Base-by-base conservation (phyloP, 257 asterid genomes). In the Solanum chiquidenum region DNA sequence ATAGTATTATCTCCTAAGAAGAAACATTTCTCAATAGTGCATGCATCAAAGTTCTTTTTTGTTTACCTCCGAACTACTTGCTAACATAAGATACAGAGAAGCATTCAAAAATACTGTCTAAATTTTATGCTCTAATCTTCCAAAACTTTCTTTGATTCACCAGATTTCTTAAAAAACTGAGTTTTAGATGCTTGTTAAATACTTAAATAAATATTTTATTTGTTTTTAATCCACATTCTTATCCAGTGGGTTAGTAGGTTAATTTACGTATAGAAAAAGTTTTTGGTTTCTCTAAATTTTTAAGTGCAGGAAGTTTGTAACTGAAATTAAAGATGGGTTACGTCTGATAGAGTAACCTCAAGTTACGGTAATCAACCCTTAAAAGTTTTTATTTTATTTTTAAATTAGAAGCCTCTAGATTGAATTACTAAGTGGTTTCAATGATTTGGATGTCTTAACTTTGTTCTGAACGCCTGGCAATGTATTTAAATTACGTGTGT, bases 401-500 rank as follows among this genome's bases (percentile, higher is more conserved):
- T 16, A 49, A 49, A 31, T 11, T 82, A 82, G 44, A 52, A 38
- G 20, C 69, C 44, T 49, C 71, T 49, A 9, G 21, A 49, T 6
- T 49, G 86, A 82, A 82, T 31, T 40, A 86, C 20, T 8, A 38
- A 44, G 64, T 64, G 75, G 42, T 84, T 38, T 91, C 55, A 13
- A 33, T 33, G 79, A 75, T 83, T 86, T 46, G 74, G 74, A 88
- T 89, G 86, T 71, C 72, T 86, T 86, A 80, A 87, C 34, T 62
- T 25, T 25, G 58, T 73, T 68, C 52, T 83, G 86, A 80, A 75
- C 11, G 44, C 42, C 76, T 64, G 69, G 82, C 34, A 58, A 38
- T 84, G 84, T 13, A 88, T 21, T 46, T 89, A 84, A 91, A 55
- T 89, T 86, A 44, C 42, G 1, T 91, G 76, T 86, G 87, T 60